A percentile compares a stretch with the other conserved stretches of the same genome.
Evolutionary conservation across 2,329 filamentous ascomycete species (phyloP).

Genomic region (Paramyrothecium sp.): DNA sequence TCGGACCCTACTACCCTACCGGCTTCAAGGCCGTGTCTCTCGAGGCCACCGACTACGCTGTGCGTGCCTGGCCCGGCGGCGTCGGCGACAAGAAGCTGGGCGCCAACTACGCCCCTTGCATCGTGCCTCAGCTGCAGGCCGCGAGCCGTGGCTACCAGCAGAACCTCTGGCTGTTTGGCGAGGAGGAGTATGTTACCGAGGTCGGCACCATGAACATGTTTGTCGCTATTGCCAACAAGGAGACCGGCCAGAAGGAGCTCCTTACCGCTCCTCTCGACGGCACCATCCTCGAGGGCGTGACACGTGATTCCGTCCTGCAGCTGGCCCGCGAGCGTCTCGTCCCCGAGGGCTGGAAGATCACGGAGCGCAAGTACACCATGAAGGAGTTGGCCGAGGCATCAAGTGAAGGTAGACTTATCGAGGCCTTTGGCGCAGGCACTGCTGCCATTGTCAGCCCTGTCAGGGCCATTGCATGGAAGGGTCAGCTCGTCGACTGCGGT

Average conservation of each 20-base stretch:
- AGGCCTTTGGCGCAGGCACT: conserved; percentile 92
- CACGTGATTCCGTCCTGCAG: conserved; percentile 83
- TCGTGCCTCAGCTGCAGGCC: conserved; percentile 92
- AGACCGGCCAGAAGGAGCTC: conserved; percentile 87
- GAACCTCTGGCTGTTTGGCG: conserved; percentile 96
- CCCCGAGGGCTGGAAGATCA: conserved; percentile 84
- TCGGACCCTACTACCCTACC: conserved; percentile 96
- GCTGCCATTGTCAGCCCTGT: conserved; percentile 93
- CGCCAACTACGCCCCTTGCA: conserved; percentile 98
- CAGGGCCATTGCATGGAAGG: conserved; percentile 85
- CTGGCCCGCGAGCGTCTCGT: conserved; percentile 81
- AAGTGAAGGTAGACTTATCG: conserved; percentile 80
- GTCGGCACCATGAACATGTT: conserved; percentile 99
- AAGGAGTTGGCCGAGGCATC: conserved; percentile 77
- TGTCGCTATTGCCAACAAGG: conserved; percentile 77
- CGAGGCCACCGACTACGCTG: conserved; percentile 94
- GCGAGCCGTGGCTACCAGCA: conserved; percentile 93
- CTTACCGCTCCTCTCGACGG: conserved; percentile 95
- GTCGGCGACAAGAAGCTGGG: conserved; percentile 98
- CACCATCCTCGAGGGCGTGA: conserved; percentile 94
- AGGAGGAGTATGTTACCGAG: conserved; percentile 94
- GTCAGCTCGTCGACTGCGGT: conserved; percentile 77
- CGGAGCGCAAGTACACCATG: conserved; percentile 93
- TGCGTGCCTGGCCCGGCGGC: conserved; percentile 95
- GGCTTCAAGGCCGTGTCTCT: conserved; percentile 97